phyloP scores from a whole-genome alignment of 2,329 filamentous ascomycete species.

The Lasiodiplodia hormozganensis region DNA sequence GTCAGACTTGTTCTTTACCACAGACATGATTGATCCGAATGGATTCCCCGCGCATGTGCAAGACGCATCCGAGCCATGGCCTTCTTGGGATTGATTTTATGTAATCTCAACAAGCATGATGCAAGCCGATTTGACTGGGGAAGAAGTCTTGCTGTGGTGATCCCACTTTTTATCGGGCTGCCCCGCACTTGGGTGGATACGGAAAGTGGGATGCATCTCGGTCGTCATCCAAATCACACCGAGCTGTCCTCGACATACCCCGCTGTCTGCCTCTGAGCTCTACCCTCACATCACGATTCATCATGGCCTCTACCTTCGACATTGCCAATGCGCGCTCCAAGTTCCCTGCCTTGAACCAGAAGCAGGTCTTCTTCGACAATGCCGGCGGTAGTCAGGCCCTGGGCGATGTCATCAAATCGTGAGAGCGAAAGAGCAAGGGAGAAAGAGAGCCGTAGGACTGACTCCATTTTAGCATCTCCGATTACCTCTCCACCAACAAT shows the following conservation, averaged over 20 bases:
- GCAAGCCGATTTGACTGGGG: background rate
- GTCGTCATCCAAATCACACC: background rate
- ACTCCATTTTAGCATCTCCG: slow-evolving; percentile 58
- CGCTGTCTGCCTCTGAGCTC: background rate
- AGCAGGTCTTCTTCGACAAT: slow-evolving; percentile 79
- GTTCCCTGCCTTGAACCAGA: slow-evolving; percentile 72
- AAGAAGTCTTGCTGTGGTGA: background rate
- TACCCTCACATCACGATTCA: background rate
- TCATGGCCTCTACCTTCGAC: slow-evolving; percentile 55
- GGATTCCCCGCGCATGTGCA: too few species aligned
- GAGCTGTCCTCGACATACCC: background rate
- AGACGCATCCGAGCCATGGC: background rate
- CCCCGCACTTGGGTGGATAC: slow-evolving; percentile 10
- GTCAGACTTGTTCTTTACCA: background rate
- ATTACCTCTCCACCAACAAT: slow-evolving; percentile 72
- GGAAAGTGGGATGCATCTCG: slow-evolving; percentile 14
- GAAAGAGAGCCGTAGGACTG: background rate
- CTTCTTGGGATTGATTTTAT: background rate
- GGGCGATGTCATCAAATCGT: slow-evolving; percentile 71
- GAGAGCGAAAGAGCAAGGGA: slow-evolving; percentile 38
- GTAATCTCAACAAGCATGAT: background rate
- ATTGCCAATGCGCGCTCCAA: slow-evolving; percentile 62
- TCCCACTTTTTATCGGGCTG: slow-evolving; percentile 12
- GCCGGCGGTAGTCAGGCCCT: slow-evolving; percentile 77
- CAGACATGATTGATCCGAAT: background rate